Evolutionary conservation across 345 rosid species (phyloP).

Genomic region (Pseudoturritis turrita): DNA sequence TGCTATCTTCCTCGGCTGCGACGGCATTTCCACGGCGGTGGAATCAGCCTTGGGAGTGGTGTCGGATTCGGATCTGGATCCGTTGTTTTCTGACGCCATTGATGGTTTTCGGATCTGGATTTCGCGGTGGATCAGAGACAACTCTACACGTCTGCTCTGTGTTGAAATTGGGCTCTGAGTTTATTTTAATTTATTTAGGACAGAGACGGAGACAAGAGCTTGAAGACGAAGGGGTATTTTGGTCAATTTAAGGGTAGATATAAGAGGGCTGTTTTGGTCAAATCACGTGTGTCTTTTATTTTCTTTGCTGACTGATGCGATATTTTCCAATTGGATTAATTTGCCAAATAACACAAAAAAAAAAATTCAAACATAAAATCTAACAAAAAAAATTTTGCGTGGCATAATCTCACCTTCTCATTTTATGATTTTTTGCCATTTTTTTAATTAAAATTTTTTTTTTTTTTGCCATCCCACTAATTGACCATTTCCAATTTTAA

Average conservation of each 20-base stretch:
- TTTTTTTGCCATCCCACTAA: too few species aligned
- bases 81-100: conserved; percentile 42
- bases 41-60: conserved; percentile 11
- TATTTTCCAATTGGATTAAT: background rate
- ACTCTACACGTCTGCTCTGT: background rate
- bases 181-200: conserved; percentile 9
- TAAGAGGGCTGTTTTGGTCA: background rate
- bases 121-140: background rate
- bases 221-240: conserved; percentile 13
- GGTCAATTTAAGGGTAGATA: background rate
- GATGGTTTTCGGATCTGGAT: conserved; percentile 21
- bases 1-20: conserved; percentile 42
- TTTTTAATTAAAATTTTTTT: too few species aligned
- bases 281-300: background rate
- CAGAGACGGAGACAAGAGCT: background rate
- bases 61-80: conserved; percentile 24
- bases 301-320: background rate
- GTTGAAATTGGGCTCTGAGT: conserved; percentile 16
- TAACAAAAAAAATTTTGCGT: too few species aligned
- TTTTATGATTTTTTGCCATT: too few species aligned
- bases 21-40: conserved; percentile 11
- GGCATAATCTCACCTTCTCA: too few species aligned
- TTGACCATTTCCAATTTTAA: background rate
- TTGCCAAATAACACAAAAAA: too few species aligned
- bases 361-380: too few species aligned